Base-by-base conservation (phyloP, 1,284 basidiomycete genomes). In the Inonotus hispidus region DNA sequence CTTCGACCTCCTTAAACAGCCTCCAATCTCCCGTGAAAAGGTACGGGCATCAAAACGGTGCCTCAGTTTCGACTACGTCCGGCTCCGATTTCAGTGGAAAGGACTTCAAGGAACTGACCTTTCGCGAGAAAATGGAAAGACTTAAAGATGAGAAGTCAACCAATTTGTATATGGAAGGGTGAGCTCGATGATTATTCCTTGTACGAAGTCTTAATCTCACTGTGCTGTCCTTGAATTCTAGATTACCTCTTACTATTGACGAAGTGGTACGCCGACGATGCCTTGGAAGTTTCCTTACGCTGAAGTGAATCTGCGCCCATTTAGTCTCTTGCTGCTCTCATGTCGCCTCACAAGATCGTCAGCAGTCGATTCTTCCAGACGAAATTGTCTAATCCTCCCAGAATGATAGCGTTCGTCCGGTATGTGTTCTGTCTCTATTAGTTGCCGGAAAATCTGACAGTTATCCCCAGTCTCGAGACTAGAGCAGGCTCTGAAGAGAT, bases 141-240 rank as follows among this genome's bases (percentile, higher is more conserved):
- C 59, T 66, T 6, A 61, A 60, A 38, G 65, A 66, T 54, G 45
- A 25, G 19, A 56, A 39, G 47, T 63, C 64, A 25, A 66, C 65
- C 21, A 66, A 68, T 56, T 54, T 68, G 8, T 68, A 68, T 56
- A 67, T 68, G 25, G 67, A 68, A 63, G 67, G 67, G 67, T 68
- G 38, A 47, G 62, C 56, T 16, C 49, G 5, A 21, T 46, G 37
- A 13, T 25, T 27, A 14, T 14, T 39, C n/a, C 46, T 57, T 53
- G 19, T 32, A 25, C n/a, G 21, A 16, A 27, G 11, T 43, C 41
- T n/a, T 43, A n/a, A 8, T 5, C 43, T 19, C 19, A 50, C 41
- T 16, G 11, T 7, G 11, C 13, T 10, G 2, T 11, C 53, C 32
- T 27, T 21, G 27, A 52, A 29, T 11, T n/a, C 10, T 53, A 68